Evolutionary conservation across 2,329 filamentous ascomycete species (phyloP), one percentile per base, ranked within the genome.

Genomic region (Apiospora phragmitis): DNA sequence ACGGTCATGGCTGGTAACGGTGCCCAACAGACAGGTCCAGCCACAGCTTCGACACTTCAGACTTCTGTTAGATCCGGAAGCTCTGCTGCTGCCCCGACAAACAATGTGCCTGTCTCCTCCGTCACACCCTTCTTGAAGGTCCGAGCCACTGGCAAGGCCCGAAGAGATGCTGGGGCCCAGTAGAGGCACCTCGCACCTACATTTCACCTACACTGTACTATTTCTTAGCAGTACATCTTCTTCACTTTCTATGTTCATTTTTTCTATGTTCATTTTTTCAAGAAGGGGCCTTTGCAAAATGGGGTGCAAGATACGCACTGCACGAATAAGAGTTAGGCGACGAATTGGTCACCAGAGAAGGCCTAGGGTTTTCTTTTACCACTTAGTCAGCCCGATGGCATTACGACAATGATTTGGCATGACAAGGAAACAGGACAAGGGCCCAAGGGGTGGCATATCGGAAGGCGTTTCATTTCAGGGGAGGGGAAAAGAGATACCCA

Each of bases 1-100:
- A 85, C 82, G n/a, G 76, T 83, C 18, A 81, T 79, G 11, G 77
- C 78, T 69, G 69, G 74, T 59, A 74, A 69, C 51, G 72, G 69
- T n/a, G 67, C 35, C 62, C 65, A 67, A 45, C 65, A 67, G 16
- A 67, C 38, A 29, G 16, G 65, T 26, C 24, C 77, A 65, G 74
- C 72, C 18, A 65, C 67, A 5, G 69, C 3, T 71, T 66, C 70
- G 16, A 66, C 51, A 6, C 29, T 69, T 43, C 68, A 49, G 47
- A 71, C 70, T 26, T 68, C 68, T 16, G 43, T 73, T 43, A 66
- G 16, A 38, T 11, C 70, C 21, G 49, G 47, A 18, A 69, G 67
- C 32, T 62, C 55, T 38, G 32, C 55, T 41, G 65, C 69, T 18
- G 67, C 45, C 35, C 65, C 66, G 62, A 71, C 71, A 9, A 65